Conservation (phyloP, 306 rosid genomes). For the Citrullus amarus region DNA sequence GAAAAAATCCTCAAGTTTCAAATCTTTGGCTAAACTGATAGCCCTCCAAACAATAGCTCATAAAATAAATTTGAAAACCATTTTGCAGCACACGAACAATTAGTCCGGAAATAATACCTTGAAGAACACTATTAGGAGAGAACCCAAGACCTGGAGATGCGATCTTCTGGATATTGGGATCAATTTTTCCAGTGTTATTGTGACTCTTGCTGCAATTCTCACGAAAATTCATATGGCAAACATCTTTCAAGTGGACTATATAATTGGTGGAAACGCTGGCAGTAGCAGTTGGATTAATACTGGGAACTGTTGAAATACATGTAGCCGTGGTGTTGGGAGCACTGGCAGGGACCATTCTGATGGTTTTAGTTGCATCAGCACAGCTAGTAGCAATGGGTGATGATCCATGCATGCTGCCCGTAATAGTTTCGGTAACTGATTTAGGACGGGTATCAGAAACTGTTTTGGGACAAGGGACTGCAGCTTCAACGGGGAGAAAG, state of each 20-base stretch:
- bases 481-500: background rate
- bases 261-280: background rate
- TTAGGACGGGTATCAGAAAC: background rate
- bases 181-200: conserved; percentile 19
- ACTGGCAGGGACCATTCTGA: background rate
- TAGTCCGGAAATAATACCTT: conserved; percentile 20
- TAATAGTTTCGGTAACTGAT: background rate
- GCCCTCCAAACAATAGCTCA: background rate
- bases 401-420: background rate
- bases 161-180: conserved; percentile 13
- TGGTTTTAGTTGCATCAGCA: conserved; percentile 11
- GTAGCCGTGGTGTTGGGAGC: background rate
- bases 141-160: conserved; percentile 34
- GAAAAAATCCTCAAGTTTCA: background rate
- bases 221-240: conserved; percentile 7
- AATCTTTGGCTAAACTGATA: background rate
- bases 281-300: background rate
- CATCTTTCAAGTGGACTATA: conserved; percentile 15
- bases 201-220: conserved; percentile 9
- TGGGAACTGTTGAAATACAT: background rate
- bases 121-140: conserved; percentile 78
- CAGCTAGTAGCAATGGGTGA: background rate
- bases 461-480: background rate
- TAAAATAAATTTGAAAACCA: background rate
- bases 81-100: background rate